These are phyloP conservation scores for Heliophila coronopifolia DNA, from an alignment of 441 rosid species.

Conservation along the genomic window DNA sequence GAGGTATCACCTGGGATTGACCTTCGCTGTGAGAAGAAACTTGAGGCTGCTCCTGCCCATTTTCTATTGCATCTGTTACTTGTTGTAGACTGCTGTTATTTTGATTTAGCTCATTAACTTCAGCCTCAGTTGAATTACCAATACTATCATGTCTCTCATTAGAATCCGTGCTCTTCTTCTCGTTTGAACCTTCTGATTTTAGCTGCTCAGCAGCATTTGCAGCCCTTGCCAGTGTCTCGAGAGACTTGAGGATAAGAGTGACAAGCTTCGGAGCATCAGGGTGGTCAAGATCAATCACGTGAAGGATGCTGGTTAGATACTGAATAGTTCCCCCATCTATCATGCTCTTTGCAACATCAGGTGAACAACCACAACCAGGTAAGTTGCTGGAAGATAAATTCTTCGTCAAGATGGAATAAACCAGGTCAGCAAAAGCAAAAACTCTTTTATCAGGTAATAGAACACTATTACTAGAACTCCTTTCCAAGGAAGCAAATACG, in stretches of 20 bases:
- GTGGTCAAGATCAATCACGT: slow-evolving; percentile 88
- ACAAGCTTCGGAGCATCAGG: slow-evolving; percentile 92
- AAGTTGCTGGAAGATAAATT: slow-evolving; percentile 73
- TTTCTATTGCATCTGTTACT: slow-evolving; percentile 42
- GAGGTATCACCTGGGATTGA: slow-evolving; percentile 44
- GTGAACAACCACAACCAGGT: slow-evolving; percentile 83
- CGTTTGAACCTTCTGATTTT: slow-evolving; percentile 60
- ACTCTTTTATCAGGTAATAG: slow-evolving; percentile 75
- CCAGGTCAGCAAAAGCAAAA: slow-evolving; percentile 71
- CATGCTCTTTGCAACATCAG: slow-evolving; percentile 95
- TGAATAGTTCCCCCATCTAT: slow-evolving; percentile 88
- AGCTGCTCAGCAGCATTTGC: slow-evolving; percentile 80
- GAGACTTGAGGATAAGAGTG: slow-evolving; percentile 75
- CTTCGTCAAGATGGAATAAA: slow-evolving; percentile 75
- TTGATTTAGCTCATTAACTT: slow-evolving; percentile 43
- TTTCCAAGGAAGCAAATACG: slow-evolving; percentile 57
- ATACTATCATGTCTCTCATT: slow-evolving; percentile 50
- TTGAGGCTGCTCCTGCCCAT: slow-evolving; percentile 43
- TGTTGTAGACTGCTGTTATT: slow-evolving; percentile 42
- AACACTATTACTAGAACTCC: slow-evolving; percentile 48
- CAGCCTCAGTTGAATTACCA: slow-evolving; percentile 38
- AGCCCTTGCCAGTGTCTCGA: slow-evolving; percentile 89
- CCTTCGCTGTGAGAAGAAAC: slow-evolving; percentile 46
- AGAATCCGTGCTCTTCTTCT: slow-evolving; percentile 49
- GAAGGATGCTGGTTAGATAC: slow-evolving; percentile 72